Conservation (phyloP, 805 yeast genomes). For the Debaryomyces hansenii region DNA sequence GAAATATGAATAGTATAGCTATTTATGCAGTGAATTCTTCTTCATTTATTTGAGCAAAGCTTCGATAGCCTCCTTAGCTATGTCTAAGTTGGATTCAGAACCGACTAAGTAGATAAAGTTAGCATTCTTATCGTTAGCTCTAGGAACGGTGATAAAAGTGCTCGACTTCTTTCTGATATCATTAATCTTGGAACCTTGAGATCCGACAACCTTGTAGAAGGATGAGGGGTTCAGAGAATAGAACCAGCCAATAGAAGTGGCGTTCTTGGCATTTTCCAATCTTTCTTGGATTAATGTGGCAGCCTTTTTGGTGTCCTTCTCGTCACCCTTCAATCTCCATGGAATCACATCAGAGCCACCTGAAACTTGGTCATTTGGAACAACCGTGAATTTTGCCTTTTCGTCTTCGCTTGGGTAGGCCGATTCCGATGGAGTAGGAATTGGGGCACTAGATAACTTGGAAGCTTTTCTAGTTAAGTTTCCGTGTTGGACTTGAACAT, state of each 20-base stretch:
- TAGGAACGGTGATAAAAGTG: conserved; percentile 64
- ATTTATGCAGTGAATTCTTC: too few relatives aligned
- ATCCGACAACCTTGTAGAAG: conserved; percentile 71
- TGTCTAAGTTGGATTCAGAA: conserved; percentile 48
- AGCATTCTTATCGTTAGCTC: conserved; percentile 48
- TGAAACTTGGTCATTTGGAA: conserved; percentile 15
- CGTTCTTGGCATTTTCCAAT: conserved; percentile 46
- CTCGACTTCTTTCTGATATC: conserved; percentile 59
- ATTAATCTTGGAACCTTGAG: conserved; percentile 68
- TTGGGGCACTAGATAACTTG: conserved; percentile 43
- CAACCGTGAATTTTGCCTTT: conserved; percentile 47
- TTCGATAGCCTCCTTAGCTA: conserved; percentile 25
- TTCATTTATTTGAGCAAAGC: conserved; percentile 6
- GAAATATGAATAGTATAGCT: too few relatives aligned
- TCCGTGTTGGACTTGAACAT: conserved; percentile 63
- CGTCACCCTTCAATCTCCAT: conserved; percentile 66
- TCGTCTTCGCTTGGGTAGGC: conserved; percentile 42
- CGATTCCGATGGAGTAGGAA: conserved; percentile 48
- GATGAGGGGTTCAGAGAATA: conserved; percentile 53
- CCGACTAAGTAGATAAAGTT: conserved; percentile 64
- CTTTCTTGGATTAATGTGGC: conserved; percentile 49
- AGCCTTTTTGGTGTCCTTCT: conserved; percentile 51
- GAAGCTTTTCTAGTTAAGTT: conserved; percentile 48
- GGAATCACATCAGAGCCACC: conserved; percentile 38
- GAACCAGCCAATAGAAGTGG: conserved; percentile 58